phyloP scores from a whole-genome alignment of 768 basidiomycete species.

The Lentinula sp. region DNA sequence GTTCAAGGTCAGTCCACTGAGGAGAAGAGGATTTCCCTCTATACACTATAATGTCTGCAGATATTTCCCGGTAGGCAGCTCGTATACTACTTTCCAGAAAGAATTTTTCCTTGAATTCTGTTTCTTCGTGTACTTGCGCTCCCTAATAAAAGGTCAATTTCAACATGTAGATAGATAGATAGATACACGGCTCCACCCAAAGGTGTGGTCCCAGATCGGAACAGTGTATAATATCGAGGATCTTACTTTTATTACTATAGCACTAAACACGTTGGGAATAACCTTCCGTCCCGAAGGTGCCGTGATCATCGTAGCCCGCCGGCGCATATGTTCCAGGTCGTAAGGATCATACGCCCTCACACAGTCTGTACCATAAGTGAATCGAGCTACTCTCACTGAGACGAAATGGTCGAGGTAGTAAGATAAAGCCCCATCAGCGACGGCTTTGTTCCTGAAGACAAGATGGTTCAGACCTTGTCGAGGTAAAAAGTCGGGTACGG shows the following conservation, averaged over 20 bases:
- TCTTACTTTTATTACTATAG: neutral
- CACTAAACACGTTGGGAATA: neutral
- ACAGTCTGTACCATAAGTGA: slow-evolving; percentile 29
- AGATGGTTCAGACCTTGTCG: neutral
- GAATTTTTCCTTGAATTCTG: neutral
- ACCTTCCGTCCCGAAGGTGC: neutral
- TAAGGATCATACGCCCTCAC: slow-evolving; percentile 20
- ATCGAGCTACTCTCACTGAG: slow-evolving; percentile 26
- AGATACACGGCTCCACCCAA: too few species aligned
- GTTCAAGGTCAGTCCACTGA: neutral
- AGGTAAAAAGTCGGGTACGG: neutral
- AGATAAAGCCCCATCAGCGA: slow-evolving; percentile 34
- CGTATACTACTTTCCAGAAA: neutral
- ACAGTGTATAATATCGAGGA: too few species aligned
- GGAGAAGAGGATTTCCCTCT: neutral
- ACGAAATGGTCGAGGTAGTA: slow-evolving; percentile 33
- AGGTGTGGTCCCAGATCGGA: too few species aligned
- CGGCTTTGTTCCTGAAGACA: slow-evolving; percentile 31
- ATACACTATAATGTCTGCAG: neutral
- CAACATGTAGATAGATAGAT: too few species aligned
- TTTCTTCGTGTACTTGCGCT: neutral
- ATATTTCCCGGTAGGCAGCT: neutral
- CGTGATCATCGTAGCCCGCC: slow-evolving; percentile 2
- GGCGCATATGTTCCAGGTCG: slow-evolving; percentile 18
- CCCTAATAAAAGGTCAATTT: neutral